Evolutionary conservation across 2,329 filamentous ascomycete genomes (phyloP), one percentile per base, ranked within the genome.

Genomic region (Thyridium curvatum): DNA sequence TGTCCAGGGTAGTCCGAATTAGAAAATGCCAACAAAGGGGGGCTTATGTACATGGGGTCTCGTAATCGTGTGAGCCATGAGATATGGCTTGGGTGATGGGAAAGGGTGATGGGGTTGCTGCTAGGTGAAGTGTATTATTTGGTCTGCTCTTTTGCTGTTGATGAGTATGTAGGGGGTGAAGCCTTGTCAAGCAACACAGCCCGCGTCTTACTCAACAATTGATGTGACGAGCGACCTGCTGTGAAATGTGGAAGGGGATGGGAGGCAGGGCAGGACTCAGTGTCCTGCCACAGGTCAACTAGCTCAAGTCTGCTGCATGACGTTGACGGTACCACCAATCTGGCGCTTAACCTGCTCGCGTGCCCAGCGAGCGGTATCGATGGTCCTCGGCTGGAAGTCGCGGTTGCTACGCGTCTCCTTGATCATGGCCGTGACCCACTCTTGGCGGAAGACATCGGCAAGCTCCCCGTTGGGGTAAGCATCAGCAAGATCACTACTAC

Each of bases 301-400:
- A 34, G 43, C 47, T 66, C 64, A 74, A 46, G 65, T 65, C 51
- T 73, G 66, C 39, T 67, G 60, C 71, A 79, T 77, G 51, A 74
- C 66, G 39, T 60, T 67, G 51, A 56, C 59, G 36, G 61, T 55
- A 47, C 76, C 76, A 42, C 75, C 74, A 38, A 82, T 66, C 65
- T 98, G 93, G 53, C 88, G 85, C 76, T 96, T 97, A 61, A 97
- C 90, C 62, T 96, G 89, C 66, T 97, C 93, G 44, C 91, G 84
- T 46, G 93, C 90, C 93, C 93, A 98, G 53, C 91, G 85, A 58
- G 93, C 93, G 34, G 93, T 97, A 49, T 96, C 88, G 49, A 93
- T 83, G 4, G 93, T 98, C 46, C 90, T 85, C 18, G 77, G 57
- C 51, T 82, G 76, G 69, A 86, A 96, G 34, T 97, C 90, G 51